These are phyloP conservation scores for Irpex lacteus DNA, from an alignment of 1,284 basidiomycete genomes.

Conservation along the genomic window DNA sequence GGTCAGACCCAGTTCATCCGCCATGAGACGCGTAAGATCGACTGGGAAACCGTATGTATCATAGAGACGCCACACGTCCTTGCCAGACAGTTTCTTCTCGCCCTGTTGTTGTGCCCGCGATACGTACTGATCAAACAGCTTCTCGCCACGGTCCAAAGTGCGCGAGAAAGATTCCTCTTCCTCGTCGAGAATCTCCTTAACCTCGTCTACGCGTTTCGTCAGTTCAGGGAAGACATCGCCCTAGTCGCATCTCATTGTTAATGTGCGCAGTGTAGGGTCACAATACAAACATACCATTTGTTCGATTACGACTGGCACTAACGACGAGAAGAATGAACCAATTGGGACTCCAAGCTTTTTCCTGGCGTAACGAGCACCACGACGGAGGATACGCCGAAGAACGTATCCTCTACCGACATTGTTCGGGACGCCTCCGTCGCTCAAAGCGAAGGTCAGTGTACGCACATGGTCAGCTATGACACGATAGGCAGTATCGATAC, in stretches of 20 bases:
- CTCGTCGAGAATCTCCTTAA: slow-evolving; percentile 96
- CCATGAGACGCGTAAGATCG: slow-evolving; percentile 96
- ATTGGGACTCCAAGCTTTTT: slow-evolving; percentile 96
- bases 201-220: slow-evolving; percentile 77
- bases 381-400: slow-evolving; percentile 85
- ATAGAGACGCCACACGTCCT: slow-evolving; percentile 96
- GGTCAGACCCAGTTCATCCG: slow-evolving; percentile 85
- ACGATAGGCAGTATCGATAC: slow-evolving; percentile 96
- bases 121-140: slow-evolving; percentile 92
- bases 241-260: slow-evolving; percentile 36
- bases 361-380: slow-evolving; percentile 92
- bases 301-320: slow-evolving; percentile 88
- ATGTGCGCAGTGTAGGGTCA: background rate
- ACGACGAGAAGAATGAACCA: slow-evolving; percentile 92
- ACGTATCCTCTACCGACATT: slow-evolving; percentile 98
- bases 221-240: slow-evolving; percentile 94
- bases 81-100: slow-evolving; percentile 74
- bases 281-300: slow-evolving; percentile 63
- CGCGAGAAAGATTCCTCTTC: slow-evolving; percentile 97
- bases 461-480: slow-evolving; percentile 97
- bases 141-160: slow-evolving; percentile 96
- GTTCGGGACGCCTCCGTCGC: slow-evolving; percentile 94
- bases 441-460: slow-evolving; percentile 93
- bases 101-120: slow-evolving; percentile 65
- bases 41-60: slow-evolving; percentile 99